Base-by-base conservation (phyloP, 371 early-diverging fungal species). In the Homolaphlyctis polyrhiza region DNA sequence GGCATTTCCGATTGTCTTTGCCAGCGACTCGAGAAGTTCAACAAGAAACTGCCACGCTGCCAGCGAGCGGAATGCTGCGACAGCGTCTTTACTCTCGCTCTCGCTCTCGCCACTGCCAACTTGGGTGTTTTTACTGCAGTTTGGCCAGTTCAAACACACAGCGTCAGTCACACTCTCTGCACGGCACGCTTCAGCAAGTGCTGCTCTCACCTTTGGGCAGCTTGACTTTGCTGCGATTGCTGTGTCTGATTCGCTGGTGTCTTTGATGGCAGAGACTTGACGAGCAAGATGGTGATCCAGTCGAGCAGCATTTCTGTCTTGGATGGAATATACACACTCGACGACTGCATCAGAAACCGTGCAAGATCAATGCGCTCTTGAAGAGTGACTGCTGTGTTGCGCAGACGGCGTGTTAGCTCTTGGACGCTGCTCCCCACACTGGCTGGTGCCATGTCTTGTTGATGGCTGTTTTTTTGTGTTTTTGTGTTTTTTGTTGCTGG, bases 231-330 rank as follows among this genome's bases (percentile, higher is more conserved):
- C 47, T 47, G 47, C 47, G 18, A 25, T 25, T 47, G 47, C 18
- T 18, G 47, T 18, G 18, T 18, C 47, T 18, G n/a, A n/a, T n/a
- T n/a, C n/a, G 47, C 18, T 8, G 47, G 2, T 18, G 39, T 39
- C 39, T 8, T 39, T 39, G 47, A 3, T 4, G 57, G 57, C 18
- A 54, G 29, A 16, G 60, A 48, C 21, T 39, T 65, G 52, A 65
- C 60, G 4, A 66, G 35, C 33, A 49, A 52, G 2, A 35, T 25
- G 0, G 45, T 21, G 14, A 64, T 51, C 68, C 68, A 68, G 23
- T 68, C 64, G 27, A 68, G 60, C 2, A 68, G 47, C 23, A 68
- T 55, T 28, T 68, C 68, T 5, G 36, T 43, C 47, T 68, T 68
- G 32, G 61, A 60, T 2, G 68, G 68, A 27, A 68, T 2, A 27